Evolutionary conservation across 495 filamentous ascomycete genomes (phyloP).

Genomic region (Achaetomiella virescens): DNA sequence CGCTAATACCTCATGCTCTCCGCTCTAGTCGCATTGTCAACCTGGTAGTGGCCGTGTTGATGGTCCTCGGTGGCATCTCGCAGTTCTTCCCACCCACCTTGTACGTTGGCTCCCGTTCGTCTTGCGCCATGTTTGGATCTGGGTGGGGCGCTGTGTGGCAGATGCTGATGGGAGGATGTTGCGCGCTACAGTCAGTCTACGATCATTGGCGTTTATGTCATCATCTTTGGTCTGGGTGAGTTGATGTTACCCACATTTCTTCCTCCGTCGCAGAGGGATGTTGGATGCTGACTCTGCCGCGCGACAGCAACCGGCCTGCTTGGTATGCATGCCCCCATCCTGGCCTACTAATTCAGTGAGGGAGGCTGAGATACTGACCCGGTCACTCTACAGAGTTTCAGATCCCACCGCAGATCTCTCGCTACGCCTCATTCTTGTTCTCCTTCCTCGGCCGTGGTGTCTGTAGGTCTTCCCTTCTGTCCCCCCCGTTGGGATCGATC

Average conservation of each 20-base stretch:
- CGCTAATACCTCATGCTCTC: slow-evolving; percentile 16
- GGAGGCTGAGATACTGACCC: slow-evolving; percentile 11
- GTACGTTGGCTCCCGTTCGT: slow-evolving; percentile 35
- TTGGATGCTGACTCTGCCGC: background rate
- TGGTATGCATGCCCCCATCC: slow-evolving; percentile 14
- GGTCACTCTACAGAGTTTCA: slow-evolving; percentile 62
- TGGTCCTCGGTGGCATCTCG: slow-evolving; percentile 83
- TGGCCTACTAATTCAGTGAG: slow-evolving; percentile 23
- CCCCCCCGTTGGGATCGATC: background rate
- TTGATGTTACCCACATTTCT: slow-evolving; percentile 3
- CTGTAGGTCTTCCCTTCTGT: slow-evolving; percentile 57
- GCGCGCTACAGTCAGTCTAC: slow-evolving; percentile 48
- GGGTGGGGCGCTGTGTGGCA: background rate
- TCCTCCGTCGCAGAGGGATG: background rate
- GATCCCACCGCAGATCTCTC: slow-evolving; percentile 83
- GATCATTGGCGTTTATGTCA: slow-evolving; percentile 78
- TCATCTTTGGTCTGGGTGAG: slow-evolving; percentile 84
- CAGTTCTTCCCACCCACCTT: slow-evolving; percentile 68
- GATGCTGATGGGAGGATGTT: slow-evolving; percentile 2
- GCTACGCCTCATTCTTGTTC: slow-evolving; percentile 96
- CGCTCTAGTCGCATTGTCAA: slow-evolving; percentile 80
- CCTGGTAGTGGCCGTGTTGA: slow-evolving; percentile 76
- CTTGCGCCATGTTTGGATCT: slow-evolving; percentile 8
- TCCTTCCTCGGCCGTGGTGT: slow-evolving; percentile 91
- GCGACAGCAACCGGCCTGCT: slow-evolving; percentile 54